phyloP scores from a whole-genome alignment of 1,139 yeast species.

The Lodderomyces theae region DNA sequence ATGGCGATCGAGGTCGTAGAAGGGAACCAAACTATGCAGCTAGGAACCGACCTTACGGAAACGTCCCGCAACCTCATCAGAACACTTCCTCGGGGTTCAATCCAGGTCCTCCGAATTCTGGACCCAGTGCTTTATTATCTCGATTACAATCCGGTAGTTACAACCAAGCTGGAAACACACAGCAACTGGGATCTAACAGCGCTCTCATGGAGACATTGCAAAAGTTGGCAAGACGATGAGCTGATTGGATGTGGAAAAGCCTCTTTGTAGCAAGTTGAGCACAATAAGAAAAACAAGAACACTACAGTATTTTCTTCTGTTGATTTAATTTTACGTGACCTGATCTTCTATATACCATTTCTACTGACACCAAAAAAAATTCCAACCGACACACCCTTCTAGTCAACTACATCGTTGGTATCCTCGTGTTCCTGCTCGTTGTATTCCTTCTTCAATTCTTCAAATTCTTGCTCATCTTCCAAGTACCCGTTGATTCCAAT shows the following conservation, averaged over 20 bases:
- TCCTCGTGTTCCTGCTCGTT: conserved; percentile 19
- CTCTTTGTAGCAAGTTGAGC: not conserved
- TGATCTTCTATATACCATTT: too few species aligned
- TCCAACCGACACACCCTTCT: too few species aligned
- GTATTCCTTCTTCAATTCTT: conserved; percentile 53
- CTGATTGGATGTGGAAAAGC: not conserved
- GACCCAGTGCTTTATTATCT: conserved; percentile 28
- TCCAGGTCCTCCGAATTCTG: conserved; percentile 8
- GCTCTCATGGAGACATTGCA: conserved; percentile 41
- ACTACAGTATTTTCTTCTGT: too few species aligned
- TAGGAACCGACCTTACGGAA: conserved; percentile 9
- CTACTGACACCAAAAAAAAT: too few species aligned
- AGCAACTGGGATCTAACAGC: conserved; percentile 17
- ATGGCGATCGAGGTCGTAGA: conserved; percentile 6
- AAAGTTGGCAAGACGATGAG: conserved; percentile 26
- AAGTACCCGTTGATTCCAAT: conserved; percentile 76
- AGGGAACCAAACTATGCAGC: conserved; percentile 5
- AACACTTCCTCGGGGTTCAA: not conserved
- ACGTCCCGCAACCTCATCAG: conserved; percentile 12
- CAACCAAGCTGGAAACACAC: conserved; percentile 12
- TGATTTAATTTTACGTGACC: not conserved
- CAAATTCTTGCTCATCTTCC: conserved; percentile 74
- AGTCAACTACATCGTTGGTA: conserved; percentile 29
- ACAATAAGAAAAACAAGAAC: not conserved
- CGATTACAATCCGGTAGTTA: conserved; percentile 21